Evolutionary conservation across 495 filamentous ascomycete genomes (phyloP).

Genomic region (Xylaria curta): DNA sequence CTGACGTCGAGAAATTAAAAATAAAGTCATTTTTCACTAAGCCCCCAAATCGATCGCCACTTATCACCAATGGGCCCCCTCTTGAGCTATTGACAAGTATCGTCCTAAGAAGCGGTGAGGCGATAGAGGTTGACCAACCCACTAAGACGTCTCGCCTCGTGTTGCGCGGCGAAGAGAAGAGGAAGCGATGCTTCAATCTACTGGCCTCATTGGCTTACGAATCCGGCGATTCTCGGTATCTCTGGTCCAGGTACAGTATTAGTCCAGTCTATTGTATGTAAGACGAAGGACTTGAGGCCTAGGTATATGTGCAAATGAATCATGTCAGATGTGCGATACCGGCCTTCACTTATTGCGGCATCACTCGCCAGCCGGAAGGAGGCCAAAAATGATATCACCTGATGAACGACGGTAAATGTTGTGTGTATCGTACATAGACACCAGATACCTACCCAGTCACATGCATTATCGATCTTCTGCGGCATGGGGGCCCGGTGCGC

Average conservation of each 20-base stretch:
- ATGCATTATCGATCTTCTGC: background rate
- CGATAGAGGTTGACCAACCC: background rate
- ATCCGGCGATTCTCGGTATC: constrained; percentile 13
- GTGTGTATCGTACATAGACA: background rate
- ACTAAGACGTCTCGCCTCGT: background rate
- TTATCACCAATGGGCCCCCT: background rate
- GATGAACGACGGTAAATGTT: background rate
- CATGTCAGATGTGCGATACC: constrained; percentile 5
- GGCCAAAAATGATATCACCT: background rate
- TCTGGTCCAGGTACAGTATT: background rate
- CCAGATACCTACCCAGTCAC: background rate
- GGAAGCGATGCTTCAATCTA: background rate
- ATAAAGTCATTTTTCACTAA: background rate
- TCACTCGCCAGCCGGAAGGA: background rate
- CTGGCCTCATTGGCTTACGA: constrained; percentile 18
- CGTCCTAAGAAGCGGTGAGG: constrained; percentile 14
- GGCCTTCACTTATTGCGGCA: background rate
- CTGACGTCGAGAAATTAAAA: background rate
- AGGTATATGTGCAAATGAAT: background rate
- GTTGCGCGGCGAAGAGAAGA: background rate
- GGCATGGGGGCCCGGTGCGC: background rate
- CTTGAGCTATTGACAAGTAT: constrained; percentile 3
- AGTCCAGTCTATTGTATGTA: background rate
- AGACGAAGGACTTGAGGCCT: constrained; percentile 16
- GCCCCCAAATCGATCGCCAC: constrained; percentile 22